A percentile compares a stretch with the other conserved stretches of the same genome.
Conservation (phyloP, 805 yeast species). For the Brettanomyces nanus region DNA sequence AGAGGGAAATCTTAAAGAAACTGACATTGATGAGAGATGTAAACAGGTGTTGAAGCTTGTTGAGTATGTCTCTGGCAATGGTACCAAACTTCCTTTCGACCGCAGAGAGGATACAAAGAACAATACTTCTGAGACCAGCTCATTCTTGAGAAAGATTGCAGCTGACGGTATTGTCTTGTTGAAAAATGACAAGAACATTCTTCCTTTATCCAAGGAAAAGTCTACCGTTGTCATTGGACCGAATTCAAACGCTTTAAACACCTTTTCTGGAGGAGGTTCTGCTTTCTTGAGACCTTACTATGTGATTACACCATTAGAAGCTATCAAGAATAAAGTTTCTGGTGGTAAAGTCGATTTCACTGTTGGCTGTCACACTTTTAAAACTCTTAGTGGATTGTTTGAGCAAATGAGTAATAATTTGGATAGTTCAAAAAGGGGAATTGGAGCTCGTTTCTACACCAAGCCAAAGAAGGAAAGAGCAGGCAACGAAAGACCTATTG, state of each 20-base stretch:
- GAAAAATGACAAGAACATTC: no score
- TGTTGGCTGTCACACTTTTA: conserved; percentile 27
- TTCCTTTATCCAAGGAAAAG: conserved; percentile 28
- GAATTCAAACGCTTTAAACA: conserved; percentile 32
- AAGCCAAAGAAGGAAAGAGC: background rate
- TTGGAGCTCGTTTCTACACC: conserved; percentile 4
- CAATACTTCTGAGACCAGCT: conserved; percentile 39
- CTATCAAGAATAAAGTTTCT: conserved; percentile 13
- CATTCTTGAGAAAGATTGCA: conserved; percentile 35
- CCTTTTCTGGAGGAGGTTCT: conserved; percentile 51
- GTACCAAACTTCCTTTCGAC: conserved; percentile 26
- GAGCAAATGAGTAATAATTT: conserved; percentile 5
- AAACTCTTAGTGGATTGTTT: conserved; percentile 9
- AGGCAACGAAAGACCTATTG: background rate
- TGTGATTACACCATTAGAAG: conserved; percentile 10
- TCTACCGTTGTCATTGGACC: conserved; percentile 51
- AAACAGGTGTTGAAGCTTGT: conserved; percentile 39
- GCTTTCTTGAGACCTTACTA: conserved; percentile 35
- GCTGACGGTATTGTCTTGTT: conserved; percentile 45
- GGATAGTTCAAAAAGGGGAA: background rate
- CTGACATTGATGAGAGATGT: conserved; percentile 38
- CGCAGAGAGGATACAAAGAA: conserved; percentile 33
- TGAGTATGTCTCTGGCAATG: conserved; percentile 34
- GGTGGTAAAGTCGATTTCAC: conserved; percentile 22
- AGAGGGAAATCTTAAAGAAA: conserved; percentile 12